These are phyloP conservation scores for Paspalum vaginatum DNA, from an alignment of 176 grass and related monocot species.

Conservation along the genomic window DNA sequence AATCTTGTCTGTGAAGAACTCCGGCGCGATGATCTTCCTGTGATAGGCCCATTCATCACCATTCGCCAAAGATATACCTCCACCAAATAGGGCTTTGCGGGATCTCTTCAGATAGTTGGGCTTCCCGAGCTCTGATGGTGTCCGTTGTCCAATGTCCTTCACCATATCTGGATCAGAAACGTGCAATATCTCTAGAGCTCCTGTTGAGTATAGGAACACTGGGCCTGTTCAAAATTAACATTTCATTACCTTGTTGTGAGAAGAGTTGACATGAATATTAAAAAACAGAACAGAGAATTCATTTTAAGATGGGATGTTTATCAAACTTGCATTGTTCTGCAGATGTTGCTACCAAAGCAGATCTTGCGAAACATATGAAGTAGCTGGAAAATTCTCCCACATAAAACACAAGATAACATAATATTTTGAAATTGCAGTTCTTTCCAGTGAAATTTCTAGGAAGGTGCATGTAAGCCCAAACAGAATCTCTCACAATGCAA, in stretches of 20 bases:
- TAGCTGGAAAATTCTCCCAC: neutral
- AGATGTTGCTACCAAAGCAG: neutral
- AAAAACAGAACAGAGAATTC: neutral
- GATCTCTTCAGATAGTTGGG: conserved; percentile 62
- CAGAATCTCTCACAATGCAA: too few species aligned
- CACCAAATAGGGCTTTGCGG: conserved; percentile 56
- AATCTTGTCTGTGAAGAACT: conserved; percentile 74
- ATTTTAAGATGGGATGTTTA: neutral
- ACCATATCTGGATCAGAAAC: conserved; percentile 60
- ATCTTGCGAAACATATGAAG: neutral
- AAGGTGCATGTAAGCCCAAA: neutral
- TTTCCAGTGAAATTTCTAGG: neutral
- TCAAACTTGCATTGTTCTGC: neutral
- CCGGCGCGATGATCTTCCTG: conserved; percentile 64
- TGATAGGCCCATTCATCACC: conserved; percentile 63
- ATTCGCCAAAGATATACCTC: conserved; percentile 57
- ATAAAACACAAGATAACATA: neutral
- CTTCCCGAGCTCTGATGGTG: conserved; percentile 58
- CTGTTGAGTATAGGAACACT: conserved; percentile 66
- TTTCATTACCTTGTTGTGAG: neutral
- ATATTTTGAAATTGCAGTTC: neutral
- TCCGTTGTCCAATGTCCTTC: conserved; percentile 53
- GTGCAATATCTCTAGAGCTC: conserved; percentile 54
- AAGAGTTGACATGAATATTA: neutral
- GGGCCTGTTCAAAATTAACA: conserved; percentile 44